Evolutionary conservation across 2,329 filamentous ascomycete genomes (phyloP).

Genomic region (Colletotrichum sp.): DNA sequence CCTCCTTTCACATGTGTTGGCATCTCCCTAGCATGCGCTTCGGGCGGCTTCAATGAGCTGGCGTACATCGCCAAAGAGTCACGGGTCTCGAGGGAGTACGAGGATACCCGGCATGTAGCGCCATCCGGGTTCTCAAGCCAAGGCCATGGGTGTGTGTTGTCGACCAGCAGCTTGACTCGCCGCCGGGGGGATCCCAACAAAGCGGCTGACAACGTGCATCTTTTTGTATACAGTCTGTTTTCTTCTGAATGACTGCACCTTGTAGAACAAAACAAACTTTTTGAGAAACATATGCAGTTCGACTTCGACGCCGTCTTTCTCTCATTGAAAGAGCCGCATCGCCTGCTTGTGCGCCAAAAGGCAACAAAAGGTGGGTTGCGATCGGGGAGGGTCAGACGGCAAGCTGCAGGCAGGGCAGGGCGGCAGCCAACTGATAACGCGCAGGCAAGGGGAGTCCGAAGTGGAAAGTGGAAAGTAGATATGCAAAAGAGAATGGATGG

Average conservation of each 20-base stretch:
- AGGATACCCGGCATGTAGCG: background rate
- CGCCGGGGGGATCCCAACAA: background rate
- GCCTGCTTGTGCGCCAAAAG: background rate
- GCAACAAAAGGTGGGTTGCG: background rate
- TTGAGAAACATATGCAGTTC: background rate
- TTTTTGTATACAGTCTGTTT: background rate
- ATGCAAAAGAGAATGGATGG: background rate
- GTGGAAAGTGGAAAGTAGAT: background rate
- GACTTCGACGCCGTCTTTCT: background rate
- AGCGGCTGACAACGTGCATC: background rate
- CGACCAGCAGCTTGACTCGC: slow-evolving; percentile 12
- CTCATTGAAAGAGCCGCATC: background rate
- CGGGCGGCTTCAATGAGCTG: slow-evolving; percentile 85
- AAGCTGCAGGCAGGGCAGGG: background rate
- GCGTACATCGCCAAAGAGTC: slow-evolving; percentile 31
- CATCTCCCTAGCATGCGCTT: slow-evolving; percentile 53
- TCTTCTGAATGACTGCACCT: background rate
- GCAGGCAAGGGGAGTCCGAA: background rate
- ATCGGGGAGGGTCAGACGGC: slow-evolving; percentile 6
- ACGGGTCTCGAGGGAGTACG: slow-evolving; percentile 4
- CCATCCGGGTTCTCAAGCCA: slow-evolving; percentile 19
- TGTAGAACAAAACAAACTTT: background rate
- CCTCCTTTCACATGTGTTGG: background rate
- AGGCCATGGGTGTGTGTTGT: slow-evolving; percentile 2
- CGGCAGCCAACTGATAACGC: background rate